A percentile compares a stretch with the other conserved stretches of the same genome.
Conservation (phyloP, 2,329 filamentous ascomycete genomes). For the Plenodomus biglobosus region DNA sequence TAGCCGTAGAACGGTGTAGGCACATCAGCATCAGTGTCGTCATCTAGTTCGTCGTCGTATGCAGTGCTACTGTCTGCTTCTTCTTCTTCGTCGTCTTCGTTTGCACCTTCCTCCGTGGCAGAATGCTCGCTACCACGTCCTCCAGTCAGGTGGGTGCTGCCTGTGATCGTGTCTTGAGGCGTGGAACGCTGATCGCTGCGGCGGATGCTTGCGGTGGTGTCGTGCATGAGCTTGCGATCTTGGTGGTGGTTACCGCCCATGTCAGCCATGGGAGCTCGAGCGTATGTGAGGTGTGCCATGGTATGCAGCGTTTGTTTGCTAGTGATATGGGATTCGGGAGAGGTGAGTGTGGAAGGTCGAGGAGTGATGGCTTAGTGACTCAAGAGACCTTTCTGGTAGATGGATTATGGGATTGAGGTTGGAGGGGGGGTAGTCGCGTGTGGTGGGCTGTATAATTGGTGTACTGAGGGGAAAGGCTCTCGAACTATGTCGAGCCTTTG, state of each 20-base stretch:
- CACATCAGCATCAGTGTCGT: conserved; percentile 41
- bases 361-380: background rate
- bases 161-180: conserved; percentile 19
- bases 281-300: conserved; percentile 34
- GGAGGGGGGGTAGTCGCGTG: conserved; percentile 26
- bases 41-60: conserved; percentile 37
- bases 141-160: conserved; percentile 24
- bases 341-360: conserved; percentile 2
- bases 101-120: conserved; percentile 30
- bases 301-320: conserved; percentile 1
- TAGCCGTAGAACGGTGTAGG: conserved; percentile 38
- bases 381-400: conserved; percentile 1
- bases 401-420: conserved; percentile 4
- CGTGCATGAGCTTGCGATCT: conserved; percentile 32
- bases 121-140: conserved; percentile 32
- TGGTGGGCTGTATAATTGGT: conserved; percentile 29
- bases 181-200: conserved; percentile 26
- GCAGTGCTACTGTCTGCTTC: conserved; percentile 38
- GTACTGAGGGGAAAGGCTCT: conserved; percentile 38
- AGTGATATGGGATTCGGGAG: conserved; percentile 1
- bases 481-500: conserved; percentile 41
- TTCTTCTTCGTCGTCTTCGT: conserved; percentile 38
- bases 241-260: conserved; percentile 36
- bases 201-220: conserved; percentile 22
- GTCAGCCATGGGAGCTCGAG: conserved; percentile 27